A percentile compares a stretch with the other conserved stretches of the same genome.
Evolutionary conservation across 306 rosid species (phyloP).

Genomic region (Rosa lucieae): DNA sequence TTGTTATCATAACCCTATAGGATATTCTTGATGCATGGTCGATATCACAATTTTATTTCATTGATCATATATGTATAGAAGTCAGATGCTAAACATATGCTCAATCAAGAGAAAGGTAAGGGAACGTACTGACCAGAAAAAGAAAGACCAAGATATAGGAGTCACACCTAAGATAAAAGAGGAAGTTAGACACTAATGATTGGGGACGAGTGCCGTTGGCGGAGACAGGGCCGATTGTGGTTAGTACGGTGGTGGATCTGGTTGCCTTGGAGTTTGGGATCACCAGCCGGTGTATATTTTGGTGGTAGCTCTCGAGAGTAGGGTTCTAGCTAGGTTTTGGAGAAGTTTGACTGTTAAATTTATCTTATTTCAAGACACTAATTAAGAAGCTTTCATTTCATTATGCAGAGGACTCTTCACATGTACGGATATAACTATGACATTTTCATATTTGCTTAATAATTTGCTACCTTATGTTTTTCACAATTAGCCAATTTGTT

Average conservation of each 20-base stretch:
- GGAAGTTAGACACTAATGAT: neutral
- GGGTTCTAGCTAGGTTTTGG: neutral
- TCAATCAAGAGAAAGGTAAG: neutral
- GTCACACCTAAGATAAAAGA: neutral
- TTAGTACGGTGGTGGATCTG: neutral
- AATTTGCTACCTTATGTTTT: too few relatives aligned
- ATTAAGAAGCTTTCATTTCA: too few relatives aligned
- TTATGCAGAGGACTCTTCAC: too few relatives aligned
- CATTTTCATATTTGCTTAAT: too few relatives aligned
- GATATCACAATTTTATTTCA: neutral
- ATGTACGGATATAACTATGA: too few relatives aligned
- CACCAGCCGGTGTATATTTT: neutral
- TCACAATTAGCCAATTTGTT: too few relatives aligned
- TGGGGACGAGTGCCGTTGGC: neutral
- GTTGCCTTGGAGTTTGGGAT: neutral
- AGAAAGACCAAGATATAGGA: neutral
- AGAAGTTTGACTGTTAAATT: too few relatives aligned
- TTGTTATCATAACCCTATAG: slow-evolving; percentile 22
- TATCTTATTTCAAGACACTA: too few relatives aligned
- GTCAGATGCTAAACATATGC: neutral
- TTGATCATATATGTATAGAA: neutral
- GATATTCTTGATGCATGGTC: neutral
- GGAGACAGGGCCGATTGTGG: neutral
- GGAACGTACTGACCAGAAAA: neutral
- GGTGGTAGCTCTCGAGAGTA: neutral